These are phyloP conservation scores for Nectriaceae sp. DNA, from an alignment of 2,329 filamentous ascomycete genomes.

Conservation along the genomic window DNA sequence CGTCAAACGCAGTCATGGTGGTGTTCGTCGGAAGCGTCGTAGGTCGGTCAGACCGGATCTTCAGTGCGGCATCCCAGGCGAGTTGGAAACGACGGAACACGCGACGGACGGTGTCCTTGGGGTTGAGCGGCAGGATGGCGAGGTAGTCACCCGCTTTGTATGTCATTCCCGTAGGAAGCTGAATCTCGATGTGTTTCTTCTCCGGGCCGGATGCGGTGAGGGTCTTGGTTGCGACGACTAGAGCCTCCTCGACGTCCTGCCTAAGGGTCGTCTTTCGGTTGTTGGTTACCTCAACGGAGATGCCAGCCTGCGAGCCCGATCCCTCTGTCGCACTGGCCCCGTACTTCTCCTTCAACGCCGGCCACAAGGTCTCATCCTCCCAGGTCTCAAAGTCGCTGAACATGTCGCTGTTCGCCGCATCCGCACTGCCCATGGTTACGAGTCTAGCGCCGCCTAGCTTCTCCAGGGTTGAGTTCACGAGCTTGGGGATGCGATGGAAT, in stretches of 20 bases:
- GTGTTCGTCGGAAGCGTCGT: slow-evolving; percentile 56
- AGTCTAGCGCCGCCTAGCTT: slow-evolving; percentile 37
- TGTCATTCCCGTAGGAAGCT: slow-evolving; percentile 63
- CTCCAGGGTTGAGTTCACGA: slow-evolving; percentile 57
- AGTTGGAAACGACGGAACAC: slow-evolving; percentile 67
- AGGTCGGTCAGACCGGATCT: slow-evolving; percentile 54
- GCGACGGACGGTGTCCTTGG: slow-evolving; percentile 59
- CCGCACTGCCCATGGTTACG: slow-evolving; percentile 53
- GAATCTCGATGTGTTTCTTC: slow-evolving; percentile 69
- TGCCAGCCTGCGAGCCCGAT: slow-evolving; percentile 8
- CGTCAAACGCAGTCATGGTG: slow-evolving; percentile 61
- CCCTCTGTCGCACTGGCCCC: slow-evolving; percentile 31
- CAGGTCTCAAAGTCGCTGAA: slow-evolving; percentile 68
- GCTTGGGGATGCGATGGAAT: slow-evolving; percentile 67
- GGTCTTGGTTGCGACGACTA: slow-evolving; percentile 54
- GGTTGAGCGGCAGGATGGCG: slow-evolving; percentile 72
- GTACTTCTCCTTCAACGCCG: slow-evolving; percentile 40
- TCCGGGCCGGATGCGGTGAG: slow-evolving; percentile 53
- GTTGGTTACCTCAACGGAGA: slow-evolving; percentile 51
- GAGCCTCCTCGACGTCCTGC: slow-evolving; percentile 64
- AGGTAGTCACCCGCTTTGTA: slow-evolving; percentile 79
- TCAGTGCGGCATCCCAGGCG: slow-evolving; percentile 68
- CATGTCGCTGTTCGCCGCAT: slow-evolving; percentile 65
- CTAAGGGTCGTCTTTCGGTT: slow-evolving; percentile 59
- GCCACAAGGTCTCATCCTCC: slow-evolving; percentile 60